Percentiles rank a stretch among this genome's conserved stretches.
Evolutionary conservation across 116 monocot species (phyloP).

Genomic region (Papilionanthe hybrid): DNA sequence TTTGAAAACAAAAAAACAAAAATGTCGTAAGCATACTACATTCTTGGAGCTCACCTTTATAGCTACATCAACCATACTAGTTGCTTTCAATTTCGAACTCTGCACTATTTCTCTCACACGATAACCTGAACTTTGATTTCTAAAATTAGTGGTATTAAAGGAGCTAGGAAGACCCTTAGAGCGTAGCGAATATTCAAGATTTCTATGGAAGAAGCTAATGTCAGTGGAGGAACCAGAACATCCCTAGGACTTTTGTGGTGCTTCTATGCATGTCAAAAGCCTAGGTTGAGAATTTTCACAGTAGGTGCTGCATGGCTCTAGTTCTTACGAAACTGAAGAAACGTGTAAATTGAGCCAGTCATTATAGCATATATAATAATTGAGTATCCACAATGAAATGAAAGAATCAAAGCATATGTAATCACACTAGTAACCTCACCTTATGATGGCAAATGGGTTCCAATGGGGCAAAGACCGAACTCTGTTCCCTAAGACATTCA

Average conservation of each 20-base stretch:
- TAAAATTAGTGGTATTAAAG: neutral
- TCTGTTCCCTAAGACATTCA: neutral
- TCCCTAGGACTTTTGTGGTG: neutral
- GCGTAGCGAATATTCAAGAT: neutral
- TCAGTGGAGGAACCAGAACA: neutral
- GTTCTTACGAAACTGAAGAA: neutral
- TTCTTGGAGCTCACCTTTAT: constrained; percentile 6
- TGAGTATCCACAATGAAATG: neutral
- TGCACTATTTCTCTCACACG: neutral
- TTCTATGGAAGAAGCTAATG: neutral
- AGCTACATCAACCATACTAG: neutral
- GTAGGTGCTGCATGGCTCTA: neutral
- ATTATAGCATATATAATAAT: neutral
- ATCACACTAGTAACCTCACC: neutral
- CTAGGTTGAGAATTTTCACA: neutral
- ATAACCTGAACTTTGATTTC: neutral
- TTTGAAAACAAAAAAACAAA: neutral
- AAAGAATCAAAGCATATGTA: neutral
- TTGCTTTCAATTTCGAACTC: too few relatives aligned
- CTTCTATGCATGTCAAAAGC: neutral
- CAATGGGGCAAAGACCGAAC: neutral
- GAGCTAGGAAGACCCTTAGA: neutral
- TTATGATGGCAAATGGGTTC: neutral
- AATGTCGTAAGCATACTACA: neutral
- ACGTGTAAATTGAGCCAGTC: too few relatives aligned